Percentiles rank a stretch among this genome's conserved stretches.
These are phyloP conservation scores for Cercospora berteroae DNA, from an alignment of 2,329 filamentous ascomycete genomes.

Conservation along the genomic window DNA sequence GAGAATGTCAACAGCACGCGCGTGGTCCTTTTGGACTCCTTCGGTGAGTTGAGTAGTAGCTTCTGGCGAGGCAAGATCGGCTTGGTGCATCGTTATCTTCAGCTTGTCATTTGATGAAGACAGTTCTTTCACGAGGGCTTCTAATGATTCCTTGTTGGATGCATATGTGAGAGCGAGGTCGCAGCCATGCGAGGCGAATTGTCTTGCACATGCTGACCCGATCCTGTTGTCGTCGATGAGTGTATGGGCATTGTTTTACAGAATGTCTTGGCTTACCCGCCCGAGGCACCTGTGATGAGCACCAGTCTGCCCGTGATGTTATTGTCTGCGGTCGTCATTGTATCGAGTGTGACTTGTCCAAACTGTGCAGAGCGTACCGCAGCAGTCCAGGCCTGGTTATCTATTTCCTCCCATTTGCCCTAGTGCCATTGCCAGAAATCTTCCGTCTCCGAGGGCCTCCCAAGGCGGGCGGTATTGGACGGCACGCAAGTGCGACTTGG, in stretches of 20 bases:
- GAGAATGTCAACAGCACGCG: slow-evolving; percentile 60
- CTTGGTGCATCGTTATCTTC: slow-evolving; percentile 55
- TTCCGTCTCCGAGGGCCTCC: background rate
- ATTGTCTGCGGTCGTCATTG: slow-evolving; percentile 31
- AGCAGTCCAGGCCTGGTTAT: background rate
- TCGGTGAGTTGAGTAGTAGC: slow-evolving; percentile 55
- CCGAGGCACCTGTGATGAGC: slow-evolving; percentile 62
- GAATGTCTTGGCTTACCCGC: slow-evolving; percentile 15
- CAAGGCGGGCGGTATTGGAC: background rate
- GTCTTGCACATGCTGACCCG: slow-evolving; percentile 56
- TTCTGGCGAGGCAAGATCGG: slow-evolving; percentile 56
- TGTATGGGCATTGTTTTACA: background rate
- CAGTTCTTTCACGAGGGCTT: slow-evolving; percentile 41
- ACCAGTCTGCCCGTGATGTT: slow-evolving; percentile 53
- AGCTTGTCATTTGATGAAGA: slow-evolving; percentile 30
- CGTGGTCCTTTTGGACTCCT: slow-evolving; percentile 54
- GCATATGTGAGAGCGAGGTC: slow-evolving; percentile 60
- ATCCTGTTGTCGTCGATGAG: slow-evolving; percentile 45
- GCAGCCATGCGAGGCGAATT: slow-evolving; percentile 52
- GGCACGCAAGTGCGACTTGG: background rate
- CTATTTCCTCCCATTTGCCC: background rate
- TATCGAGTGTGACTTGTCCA: background rate
- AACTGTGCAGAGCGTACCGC: background rate
- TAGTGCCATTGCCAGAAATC: background rate
- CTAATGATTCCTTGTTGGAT: slow-evolving; percentile 49